Conservation (phyloP, 2,329 filamentous ascomycete genomes). For the Celoporthe dispersa region DNA sequence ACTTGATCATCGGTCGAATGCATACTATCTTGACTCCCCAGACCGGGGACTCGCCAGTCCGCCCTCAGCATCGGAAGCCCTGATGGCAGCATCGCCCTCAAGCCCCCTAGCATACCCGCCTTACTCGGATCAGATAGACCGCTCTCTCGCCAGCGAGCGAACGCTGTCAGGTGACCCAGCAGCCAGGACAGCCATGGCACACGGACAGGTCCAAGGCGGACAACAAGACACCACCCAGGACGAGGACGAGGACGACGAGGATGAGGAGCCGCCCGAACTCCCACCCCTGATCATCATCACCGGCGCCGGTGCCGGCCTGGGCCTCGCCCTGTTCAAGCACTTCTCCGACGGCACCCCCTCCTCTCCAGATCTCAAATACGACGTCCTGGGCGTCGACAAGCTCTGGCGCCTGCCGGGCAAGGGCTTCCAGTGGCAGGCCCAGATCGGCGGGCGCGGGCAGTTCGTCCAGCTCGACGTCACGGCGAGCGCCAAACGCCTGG, state of each 20-base stretch:
- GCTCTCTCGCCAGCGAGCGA: neutral
- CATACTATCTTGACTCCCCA: conserved; percentile 4
- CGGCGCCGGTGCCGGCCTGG: conserved; percentile 24
- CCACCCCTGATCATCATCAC: conserved; percentile 22
- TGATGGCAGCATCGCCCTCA: conserved; percentile 9
- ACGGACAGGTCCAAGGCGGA: neutral
- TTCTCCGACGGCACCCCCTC: neutral
- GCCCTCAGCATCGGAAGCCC: conserved; percentile 1
- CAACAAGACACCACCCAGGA: neutral
- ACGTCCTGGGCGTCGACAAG: conserved; percentile 24
- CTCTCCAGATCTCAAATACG: conserved; percentile 38
- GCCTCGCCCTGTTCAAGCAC: conserved; percentile 27
- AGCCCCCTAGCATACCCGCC: neutral
- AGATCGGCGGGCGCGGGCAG: conserved; percentile 3
- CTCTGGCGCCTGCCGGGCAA: conserved; percentile 14
- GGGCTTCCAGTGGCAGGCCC: conserved; percentile 14
- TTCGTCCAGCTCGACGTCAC: conserved; percentile 26
- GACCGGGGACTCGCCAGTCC: conserved; percentile 6
- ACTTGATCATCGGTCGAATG: neutral
- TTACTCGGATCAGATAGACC: neutral
- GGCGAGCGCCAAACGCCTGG: conserved; percentile 10
- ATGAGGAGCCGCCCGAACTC: conserved; percentile 7
- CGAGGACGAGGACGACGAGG: neutral
- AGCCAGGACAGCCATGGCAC: neutral
- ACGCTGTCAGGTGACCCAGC: neutral